A percentile compares a stretch with the other conserved stretches of the same genome.
These are phyloP conservation scores for Coffea eugenioides DNA, from an alignment of 257 asterid species.

Conservation along the genomic window DNA sequence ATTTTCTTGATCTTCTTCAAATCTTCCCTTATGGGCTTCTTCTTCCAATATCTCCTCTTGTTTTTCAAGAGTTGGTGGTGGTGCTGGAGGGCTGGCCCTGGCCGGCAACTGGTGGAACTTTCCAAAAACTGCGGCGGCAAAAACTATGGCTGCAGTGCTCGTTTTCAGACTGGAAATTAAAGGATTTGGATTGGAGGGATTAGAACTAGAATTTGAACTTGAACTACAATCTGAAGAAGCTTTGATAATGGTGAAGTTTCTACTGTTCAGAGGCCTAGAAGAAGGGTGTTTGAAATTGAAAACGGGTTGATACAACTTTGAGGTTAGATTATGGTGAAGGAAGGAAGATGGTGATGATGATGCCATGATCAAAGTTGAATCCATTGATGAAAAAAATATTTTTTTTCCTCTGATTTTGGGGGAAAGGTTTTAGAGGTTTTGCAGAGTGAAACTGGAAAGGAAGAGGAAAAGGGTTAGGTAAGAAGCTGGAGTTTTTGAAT, in stretches of 20 bases:
- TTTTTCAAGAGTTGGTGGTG: constrained; percentile 9
- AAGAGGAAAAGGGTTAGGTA: too few relatives aligned
- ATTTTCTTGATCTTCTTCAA: constrained; percentile 14
- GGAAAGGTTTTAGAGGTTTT: too few relatives aligned
- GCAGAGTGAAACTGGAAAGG: too few relatives aligned
- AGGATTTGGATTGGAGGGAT: constrained; percentile 13
- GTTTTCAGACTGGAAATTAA: constrained; percentile 39
- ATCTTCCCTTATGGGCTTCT: neutral
- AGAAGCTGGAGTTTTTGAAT: too few relatives aligned
- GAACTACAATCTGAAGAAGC: neutral
- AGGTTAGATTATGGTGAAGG: neutral
- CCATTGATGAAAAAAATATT: too few relatives aligned
- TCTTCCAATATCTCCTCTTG: constrained; percentile 19
- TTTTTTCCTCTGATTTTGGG: too few relatives aligned
- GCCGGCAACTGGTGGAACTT: constrained; percentile 34
- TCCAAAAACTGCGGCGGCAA: constrained; percentile 51
- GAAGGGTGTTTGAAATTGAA: constrained; percentile 2
- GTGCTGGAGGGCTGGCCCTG: constrained; percentile 27
- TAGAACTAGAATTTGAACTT: constrained; percentile 5
- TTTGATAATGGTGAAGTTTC: constrained; percentile 19
- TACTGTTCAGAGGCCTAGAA: neutral
- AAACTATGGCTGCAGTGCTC: constrained; percentile 43
- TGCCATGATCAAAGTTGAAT: too few relatives aligned
- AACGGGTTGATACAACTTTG: neutral
- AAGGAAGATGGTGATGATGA: constrained; percentile 1